A percentile compares a stretch with the other conserved stretches of the same genome.
Conservation (phyloP, 73 alveolate genomes). For the Tetrahymena elliotti region DNA sequence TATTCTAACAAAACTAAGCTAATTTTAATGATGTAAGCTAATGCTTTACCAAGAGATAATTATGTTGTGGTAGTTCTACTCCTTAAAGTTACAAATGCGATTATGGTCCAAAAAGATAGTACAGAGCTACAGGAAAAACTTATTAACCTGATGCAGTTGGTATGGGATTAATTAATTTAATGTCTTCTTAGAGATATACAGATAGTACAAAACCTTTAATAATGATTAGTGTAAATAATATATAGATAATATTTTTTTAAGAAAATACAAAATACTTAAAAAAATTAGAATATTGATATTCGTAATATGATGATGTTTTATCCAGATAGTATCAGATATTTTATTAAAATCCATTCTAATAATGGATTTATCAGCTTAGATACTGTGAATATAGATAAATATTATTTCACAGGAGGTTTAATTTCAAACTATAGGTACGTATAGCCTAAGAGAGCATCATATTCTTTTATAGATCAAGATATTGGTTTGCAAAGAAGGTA, state of each 20-base stretch:
- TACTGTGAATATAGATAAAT: background rate
- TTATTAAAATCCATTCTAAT: background rate
- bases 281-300: background rate
- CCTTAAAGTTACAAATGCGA: background rate
- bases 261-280: background rate
- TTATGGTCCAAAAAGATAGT: background rate
- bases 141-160: background rate
- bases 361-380: background rate
- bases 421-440: background rate
- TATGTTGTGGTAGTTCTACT: background rate
- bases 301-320: background rate
- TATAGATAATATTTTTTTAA: background rate
- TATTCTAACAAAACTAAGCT: background rate
- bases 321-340: background rate
- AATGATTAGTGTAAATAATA: background rate
- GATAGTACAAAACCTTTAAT: background rate
- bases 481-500: background rate
- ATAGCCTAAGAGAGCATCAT: background rate
- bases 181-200: background rate
- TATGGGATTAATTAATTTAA: background rate
- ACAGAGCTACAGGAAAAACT: background rate
- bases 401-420: background rate
- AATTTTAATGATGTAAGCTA: background rate
- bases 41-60: background rate
- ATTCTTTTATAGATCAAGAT: background rate